Evolutionary conservation across 345 rosid genomes (phyloP).

Genomic region (Lepidium aucheri): DNA sequence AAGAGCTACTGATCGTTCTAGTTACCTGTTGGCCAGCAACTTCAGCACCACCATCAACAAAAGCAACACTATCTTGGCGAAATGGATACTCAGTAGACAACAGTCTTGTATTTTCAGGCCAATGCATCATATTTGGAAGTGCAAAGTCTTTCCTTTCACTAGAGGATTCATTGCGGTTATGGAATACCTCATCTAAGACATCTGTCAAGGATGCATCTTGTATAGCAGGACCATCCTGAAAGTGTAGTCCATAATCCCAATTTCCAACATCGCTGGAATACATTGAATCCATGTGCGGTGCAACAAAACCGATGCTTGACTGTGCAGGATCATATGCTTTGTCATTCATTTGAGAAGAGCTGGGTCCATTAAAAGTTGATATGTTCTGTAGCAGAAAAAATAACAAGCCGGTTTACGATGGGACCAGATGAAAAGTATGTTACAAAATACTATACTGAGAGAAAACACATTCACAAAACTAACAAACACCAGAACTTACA

Average conservation of each 20-base stretch:
- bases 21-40: constrained; percentile 40
- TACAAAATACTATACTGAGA: neutral
- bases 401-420: neutral
- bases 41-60: constrained; percentile 17
- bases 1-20: neutral
- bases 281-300: constrained; percentile 40
- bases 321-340: constrained; percentile 41
- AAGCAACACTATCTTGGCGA: constrained; percentile 13
- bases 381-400: constrained; percentile 29
- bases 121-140: constrained; percentile 26
- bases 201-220: constrained; percentile 46
- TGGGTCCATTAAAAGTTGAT: constrained; percentile 19
- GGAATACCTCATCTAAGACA: constrained; percentile 44
- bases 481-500: neutral
- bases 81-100: constrained; percentile 18
- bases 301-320: constrained; percentile 29
- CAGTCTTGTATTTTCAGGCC: constrained; percentile 6
- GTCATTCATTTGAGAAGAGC: constrained; percentile 30
- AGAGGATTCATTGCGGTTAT: constrained; percentile 36
- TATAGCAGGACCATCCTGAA: constrained; percentile 51
- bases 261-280: constrained; percentile 69
- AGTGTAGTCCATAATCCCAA: constrained; percentile 31
- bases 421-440: neutral
- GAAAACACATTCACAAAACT: neutral
- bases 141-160: constrained; percentile 27